A percentile compares a stretch with the other conserved stretches of the same genome.
phyloP scores from a whole-genome alignment of 148 eudicot genomes.

The Diospyros lotus region DNA sequence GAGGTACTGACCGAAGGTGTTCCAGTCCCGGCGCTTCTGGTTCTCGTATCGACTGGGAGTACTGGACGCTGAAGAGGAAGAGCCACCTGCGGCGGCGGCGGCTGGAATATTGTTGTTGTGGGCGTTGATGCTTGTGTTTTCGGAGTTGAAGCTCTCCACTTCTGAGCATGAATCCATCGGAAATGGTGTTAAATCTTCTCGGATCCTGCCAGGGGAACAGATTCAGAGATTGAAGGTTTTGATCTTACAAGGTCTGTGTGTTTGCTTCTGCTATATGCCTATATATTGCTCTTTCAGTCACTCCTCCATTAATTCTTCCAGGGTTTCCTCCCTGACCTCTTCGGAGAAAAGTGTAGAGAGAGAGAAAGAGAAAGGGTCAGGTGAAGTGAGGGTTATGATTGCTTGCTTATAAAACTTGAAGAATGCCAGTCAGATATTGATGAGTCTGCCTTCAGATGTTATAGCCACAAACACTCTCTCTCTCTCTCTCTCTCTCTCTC shows the following conservation, averaged over 20 bases:
- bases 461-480: not conserved
- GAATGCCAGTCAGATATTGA: not conserved
- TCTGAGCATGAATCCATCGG: slow-evolving; percentile 21
- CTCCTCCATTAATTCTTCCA: not conserved
- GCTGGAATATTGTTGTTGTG: not conserved
- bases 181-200: not conserved
- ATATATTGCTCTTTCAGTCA: not conserved
- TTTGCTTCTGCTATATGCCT: not conserved
- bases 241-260: not conserved
- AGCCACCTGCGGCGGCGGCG: not conserved
- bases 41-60: slow-evolving; percentile 45
- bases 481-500: no score
- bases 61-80: slow-evolving; percentile 2
- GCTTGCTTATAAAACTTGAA: not conserved
- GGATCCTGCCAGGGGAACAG: not conserved
- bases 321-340: slow-evolving; percentile 7
- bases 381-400: not conserved
- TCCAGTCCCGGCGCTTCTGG: slow-evolving; percentile 57
- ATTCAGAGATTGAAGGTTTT: not conserved
- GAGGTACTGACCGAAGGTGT: slow-evolving; percentile 53
- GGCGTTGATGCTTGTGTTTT: slow-evolving; percentile 2
- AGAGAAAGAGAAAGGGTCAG: not conserved
- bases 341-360: not conserved
- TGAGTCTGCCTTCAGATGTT: not conserved
- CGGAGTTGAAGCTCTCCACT: slow-evolving; percentile 20